Evolutionary conservation across 1,139 yeast genomes (phyloP).

Genomic region (Pneumocystis sp.): DNA sequence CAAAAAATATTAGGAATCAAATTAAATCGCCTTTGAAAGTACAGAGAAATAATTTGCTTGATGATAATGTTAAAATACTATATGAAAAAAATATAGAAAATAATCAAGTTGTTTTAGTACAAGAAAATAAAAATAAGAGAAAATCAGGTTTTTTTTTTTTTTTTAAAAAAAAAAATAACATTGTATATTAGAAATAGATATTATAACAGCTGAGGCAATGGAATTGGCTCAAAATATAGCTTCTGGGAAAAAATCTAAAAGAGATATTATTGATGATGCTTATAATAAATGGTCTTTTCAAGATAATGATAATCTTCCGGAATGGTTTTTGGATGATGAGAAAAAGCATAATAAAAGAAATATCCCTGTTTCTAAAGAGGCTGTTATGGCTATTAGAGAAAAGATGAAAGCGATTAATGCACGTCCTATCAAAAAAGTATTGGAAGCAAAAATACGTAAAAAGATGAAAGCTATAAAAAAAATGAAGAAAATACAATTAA

Average conservation of each 20-base stretch:
- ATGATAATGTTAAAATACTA: neutral
- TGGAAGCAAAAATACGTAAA: conserved; percentile 95
- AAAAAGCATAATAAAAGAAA: conserved; percentile 66
- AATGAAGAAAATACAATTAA: conserved; percentile 81
- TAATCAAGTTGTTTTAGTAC: neutral
- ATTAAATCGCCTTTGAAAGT: neutral
- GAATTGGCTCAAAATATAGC: conserved; percentile 95
- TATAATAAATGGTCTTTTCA: conserved; percentile 84
- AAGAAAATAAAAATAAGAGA: neutral
- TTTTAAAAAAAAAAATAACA: neutral
- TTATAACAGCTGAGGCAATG: conserved; percentile 94
- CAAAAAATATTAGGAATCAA: neutral
- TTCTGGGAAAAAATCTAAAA: conserved; percentile 37
- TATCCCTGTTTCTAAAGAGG: conserved; percentile 93
- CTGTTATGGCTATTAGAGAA: conserved; percentile 80
- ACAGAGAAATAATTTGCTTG: neutral
- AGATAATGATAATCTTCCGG: conserved; percentile 79
- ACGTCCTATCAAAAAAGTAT: conserved; percentile 92
- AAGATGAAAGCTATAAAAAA: conserved; percentile 83
- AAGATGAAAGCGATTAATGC: conserved; percentile 84
- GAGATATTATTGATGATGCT: conserved; percentile 79
- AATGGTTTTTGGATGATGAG: conserved; percentile 93
- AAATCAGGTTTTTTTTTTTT: neutral
- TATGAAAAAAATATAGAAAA: neutral
- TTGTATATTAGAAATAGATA: conserved; percentile 38